phyloP scores from a whole-genome alignment of 116 monocot species.

The Posidonia oceanica region DNA sequence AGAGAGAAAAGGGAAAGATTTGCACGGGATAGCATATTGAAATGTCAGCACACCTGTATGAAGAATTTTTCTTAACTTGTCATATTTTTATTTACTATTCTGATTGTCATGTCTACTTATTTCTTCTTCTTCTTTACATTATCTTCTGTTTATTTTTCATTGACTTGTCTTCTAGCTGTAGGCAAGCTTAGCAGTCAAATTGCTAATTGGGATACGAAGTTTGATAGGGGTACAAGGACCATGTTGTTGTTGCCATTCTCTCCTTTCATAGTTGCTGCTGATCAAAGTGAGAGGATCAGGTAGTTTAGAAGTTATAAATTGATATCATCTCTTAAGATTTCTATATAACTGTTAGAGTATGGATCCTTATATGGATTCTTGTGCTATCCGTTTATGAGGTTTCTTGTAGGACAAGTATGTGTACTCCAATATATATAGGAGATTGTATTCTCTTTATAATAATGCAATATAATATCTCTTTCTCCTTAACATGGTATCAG shows the following conservation, averaged over 20 bases:
- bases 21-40: conserved; percentile 66
- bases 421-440: too few relatives aligned
- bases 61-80: neutral
- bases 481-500: too few relatives aligned
- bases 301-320: conserved; percentile 5
- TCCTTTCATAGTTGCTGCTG: conserved; percentile 83
- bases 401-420: too few relatives aligned
- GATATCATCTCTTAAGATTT: neutral
- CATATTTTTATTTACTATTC: neutral
- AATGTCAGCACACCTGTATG: conserved; percentile 86
- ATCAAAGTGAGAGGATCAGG: conserved; percentile 84
- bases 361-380: neutral
- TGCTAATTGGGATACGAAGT: conserved; percentile 88
- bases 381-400: too few relatives aligned
- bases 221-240: conserved; percentile 74
- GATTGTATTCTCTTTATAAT: too few relatives aligned
- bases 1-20: conserved; percentile 61
- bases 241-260: conserved; percentile 63
- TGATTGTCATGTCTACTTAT: neutral
- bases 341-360: neutral
- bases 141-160: conserved; percentile 1
- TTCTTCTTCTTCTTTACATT: neutral
- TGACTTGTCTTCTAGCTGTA: conserved; percentile 26
- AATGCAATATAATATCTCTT: too few relatives aligned
- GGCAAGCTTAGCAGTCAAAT: conserved; percentile 66